These are phyloP conservation scores for Triticum turgidum DNA, from an alignment of 176 grass and related monocot genomes.

Conservation along the genomic window DNA sequence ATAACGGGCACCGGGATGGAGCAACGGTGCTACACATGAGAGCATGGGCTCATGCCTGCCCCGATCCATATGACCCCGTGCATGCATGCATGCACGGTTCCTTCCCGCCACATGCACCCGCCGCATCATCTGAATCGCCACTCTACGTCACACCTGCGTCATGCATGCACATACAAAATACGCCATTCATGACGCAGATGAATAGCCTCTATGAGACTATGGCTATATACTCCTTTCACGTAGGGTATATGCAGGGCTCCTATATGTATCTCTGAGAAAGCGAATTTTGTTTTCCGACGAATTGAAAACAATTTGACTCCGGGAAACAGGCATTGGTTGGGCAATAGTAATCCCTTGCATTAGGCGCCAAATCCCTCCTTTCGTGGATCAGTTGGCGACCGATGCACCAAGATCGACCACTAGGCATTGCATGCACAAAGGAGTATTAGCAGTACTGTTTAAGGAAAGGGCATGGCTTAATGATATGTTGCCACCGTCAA, in stretches of 20 bases:
- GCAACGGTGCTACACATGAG: not conserved
- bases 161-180: slow-evolving; percentile 4
- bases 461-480: slow-evolving; percentile 53
- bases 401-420: not conserved
- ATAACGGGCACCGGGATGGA: slow-evolving; percentile 12
- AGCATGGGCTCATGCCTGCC: not conserved
- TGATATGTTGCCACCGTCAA: slow-evolving; percentile 37
- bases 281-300: slow-evolving; percentile 14
- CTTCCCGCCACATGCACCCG: not conserved
- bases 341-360: slow-evolving; percentile 1
- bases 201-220: not conserved
- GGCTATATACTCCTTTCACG: too few relatives aligned
- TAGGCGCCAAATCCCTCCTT: slow-evolving; percentile 54
- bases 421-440: not conserved
- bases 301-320: slow-evolving; percentile 31
- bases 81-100: not conserved
- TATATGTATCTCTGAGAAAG: not conserved
- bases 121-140: not conserved
- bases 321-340: slow-evolving; percentile 49
- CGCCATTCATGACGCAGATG: not conserved
- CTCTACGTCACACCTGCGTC: not conserved
- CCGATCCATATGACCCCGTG: not conserved
- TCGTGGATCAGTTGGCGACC: slow-evolving; percentile 34
- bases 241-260: too few relatives aligned
- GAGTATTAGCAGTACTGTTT: not conserved